These are phyloP conservation scores for Carex arenaria DNA, from an alignment of 202 grass and related monocot genomes.

Conservation along the genomic window DNA sequence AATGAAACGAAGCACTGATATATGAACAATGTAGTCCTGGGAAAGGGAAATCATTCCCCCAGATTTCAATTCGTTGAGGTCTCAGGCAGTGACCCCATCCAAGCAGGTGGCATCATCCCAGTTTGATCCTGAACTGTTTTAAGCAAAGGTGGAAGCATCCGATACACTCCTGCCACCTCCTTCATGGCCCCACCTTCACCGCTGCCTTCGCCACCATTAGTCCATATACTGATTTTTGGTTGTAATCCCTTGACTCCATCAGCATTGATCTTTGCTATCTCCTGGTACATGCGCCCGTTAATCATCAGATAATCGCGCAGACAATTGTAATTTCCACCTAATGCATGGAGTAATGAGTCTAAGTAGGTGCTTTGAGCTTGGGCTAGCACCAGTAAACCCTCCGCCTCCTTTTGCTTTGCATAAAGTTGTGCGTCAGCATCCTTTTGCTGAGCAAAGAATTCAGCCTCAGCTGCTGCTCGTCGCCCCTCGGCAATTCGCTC, in stretches of 20 bases:
- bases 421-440: conserved; percentile 58
- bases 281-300: conserved; percentile 47
- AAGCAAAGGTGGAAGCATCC: conserved; percentile 63
- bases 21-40: too few relatives aligned
- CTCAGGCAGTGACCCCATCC: conserved; percentile 50
- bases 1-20: too few relatives aligned
- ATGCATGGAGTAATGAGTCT: conserved; percentile 37
- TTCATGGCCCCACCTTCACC: conserved; percentile 38
- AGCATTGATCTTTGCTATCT: conserved; percentile 66
- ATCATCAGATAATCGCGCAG: conserved; percentile 77
- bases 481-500: conserved; percentile 35
- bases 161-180: conserved; percentile 66
- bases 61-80: conserved; percentile 13
- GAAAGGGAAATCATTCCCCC: too few relatives aligned
- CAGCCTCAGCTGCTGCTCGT: conserved; percentile 48
- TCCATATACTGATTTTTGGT: conserved; percentile 84
- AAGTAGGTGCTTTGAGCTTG: conserved; percentile 54
- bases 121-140: conserved; percentile 79
- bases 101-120: conserved; percentile 67
- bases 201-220: conserved; percentile 6
- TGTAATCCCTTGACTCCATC: conserved; percentile 50
- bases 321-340: conserved; percentile 52
- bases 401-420: conserved; percentile 54
- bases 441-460: conserved; percentile 43
- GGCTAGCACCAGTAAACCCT: conserved; percentile 37